Percentiles rank a stretch among this genome's conserved stretches.
These are phyloP conservation scores for Fomitopsis betulina DNA, from an alignment of 1,284 basidiomycete genomes.

Conservation along the genomic window DNA sequence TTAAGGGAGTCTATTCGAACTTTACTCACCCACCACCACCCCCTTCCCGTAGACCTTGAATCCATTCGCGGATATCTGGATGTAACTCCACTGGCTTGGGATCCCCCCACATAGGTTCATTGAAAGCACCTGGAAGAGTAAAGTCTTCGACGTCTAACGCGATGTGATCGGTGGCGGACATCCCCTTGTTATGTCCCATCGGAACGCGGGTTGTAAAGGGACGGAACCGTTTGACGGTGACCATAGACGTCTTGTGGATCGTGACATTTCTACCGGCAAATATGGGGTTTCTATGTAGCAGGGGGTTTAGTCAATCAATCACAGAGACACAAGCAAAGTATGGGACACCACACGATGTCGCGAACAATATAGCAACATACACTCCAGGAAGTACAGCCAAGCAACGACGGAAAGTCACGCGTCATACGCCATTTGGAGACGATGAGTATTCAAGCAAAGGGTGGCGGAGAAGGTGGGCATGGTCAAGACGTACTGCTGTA, in stretches of 20 bases:
- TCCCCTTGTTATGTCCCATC: constrained; percentile 23
- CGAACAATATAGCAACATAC: neutral
- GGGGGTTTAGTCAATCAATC: neutral
- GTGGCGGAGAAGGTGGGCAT: neutral
- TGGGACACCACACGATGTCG: neutral
- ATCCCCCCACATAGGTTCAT: constrained; percentile 39
- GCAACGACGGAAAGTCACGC: neutral
- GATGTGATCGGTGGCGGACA: constrained; percentile 34
- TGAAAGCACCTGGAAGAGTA: constrained; percentile 34
- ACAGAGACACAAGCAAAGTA: neutral
- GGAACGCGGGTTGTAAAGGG: constrained; percentile 47
- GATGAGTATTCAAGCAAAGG: neutral
- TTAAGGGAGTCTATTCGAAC: too few relatives aligned
- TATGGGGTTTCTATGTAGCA: constrained; percentile 6
- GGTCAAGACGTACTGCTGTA: constrained; percentile 25
- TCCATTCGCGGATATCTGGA: constrained; percentile 41
- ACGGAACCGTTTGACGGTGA: constrained; percentile 40
- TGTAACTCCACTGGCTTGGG: constrained; percentile 41
- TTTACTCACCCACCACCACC: constrained; percentile 49
- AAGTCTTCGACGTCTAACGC: constrained; percentile 43
- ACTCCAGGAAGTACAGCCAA: too few relatives aligned
- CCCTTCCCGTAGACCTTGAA: constrained; percentile 41
- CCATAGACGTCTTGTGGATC: constrained; percentile 27
- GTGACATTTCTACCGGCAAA: constrained; percentile 24
- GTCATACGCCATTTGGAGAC: neutral